Conservation (phyloP, 345 rosid species). For the Moricandia arvensis region DNA sequence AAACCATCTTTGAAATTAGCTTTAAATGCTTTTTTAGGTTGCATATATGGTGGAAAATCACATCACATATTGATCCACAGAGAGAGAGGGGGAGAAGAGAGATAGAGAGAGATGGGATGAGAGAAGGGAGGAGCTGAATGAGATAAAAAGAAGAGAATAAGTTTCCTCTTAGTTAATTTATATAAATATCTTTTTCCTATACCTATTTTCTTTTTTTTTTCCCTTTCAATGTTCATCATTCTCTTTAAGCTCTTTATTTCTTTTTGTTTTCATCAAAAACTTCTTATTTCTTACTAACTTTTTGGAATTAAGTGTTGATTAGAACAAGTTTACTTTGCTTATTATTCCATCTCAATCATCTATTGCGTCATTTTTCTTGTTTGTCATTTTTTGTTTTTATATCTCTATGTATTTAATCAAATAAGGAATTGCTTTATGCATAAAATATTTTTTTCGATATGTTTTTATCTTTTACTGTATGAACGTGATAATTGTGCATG, state of each 20-base stretch:
- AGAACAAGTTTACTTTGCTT: conserved; percentile 2
- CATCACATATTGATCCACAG: conserved; percentile 30
- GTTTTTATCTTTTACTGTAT: background rate
- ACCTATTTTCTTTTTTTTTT: background rate
- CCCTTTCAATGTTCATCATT: conserved; percentile 18
- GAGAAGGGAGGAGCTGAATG: conserved; percentile 26
- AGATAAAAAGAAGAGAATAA: conserved; percentile 32
- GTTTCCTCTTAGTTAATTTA: conserved; percentile 23
- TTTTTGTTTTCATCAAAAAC: conserved; percentile 25
- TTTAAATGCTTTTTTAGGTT: conserved; percentile 7
- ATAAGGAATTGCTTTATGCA: background rate
- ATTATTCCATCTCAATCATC: conserved; percentile 15
- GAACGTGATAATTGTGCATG: background rate
- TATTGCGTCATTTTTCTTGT: conserved; percentile 21
- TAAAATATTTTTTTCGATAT: background rate
- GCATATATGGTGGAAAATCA: conserved; percentile 32
- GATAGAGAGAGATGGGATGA: background rate
- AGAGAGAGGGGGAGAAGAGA: background rate
- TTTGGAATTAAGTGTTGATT: conserved; percentile 32
- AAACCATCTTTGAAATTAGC: conserved; percentile 22
- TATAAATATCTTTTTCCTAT: background rate
- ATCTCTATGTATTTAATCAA: background rate
- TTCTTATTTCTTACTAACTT: conserved; percentile 26
- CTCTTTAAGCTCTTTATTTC: conserved; percentile 25
- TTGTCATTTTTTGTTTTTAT: background rate